Conservation (phyloP, 306 rosid genomes). For the Inga leiocalycina region DNA sequence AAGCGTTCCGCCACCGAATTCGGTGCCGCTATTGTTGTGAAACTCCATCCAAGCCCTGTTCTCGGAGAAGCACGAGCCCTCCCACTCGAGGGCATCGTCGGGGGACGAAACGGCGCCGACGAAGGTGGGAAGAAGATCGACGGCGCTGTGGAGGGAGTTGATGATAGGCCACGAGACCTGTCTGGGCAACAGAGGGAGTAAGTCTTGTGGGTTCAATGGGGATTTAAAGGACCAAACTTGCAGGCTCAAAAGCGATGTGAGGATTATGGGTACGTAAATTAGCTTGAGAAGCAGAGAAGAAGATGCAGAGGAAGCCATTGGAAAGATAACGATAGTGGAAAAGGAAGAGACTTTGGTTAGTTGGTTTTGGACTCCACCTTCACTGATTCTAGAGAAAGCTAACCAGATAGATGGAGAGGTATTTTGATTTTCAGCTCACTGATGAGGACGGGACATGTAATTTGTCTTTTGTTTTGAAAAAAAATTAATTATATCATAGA, state of each 20-base stretch:
- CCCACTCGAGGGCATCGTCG: constrained; percentile 47
- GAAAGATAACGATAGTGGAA: neutral
- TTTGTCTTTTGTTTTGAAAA: neutral
- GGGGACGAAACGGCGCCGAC: constrained; percentile 80
- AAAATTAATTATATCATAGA: too few species aligned
- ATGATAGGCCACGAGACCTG: constrained; percentile 83
- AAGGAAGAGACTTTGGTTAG: neutral
- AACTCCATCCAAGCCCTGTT: constrained; percentile 88
- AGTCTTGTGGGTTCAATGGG: constrained; percentile 64
- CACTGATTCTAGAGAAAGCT: neutral
- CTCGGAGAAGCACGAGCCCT: constrained; percentile 82
- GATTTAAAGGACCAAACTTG: constrained; percentile 29
- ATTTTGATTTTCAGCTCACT: neutral
- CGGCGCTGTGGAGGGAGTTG: constrained; percentile 69
- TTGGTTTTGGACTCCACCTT: neutral
- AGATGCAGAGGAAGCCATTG: constrained; percentile 34
- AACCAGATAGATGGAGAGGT: neutral
- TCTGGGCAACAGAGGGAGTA: constrained; percentile 80
- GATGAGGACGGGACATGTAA: neutral
- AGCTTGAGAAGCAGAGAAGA: constrained; percentile 6
- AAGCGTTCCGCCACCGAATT: constrained; percentile 95
- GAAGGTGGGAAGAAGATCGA: constrained; percentile 75
- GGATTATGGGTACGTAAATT: neutral
- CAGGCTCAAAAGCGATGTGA: constrained; percentile 2
- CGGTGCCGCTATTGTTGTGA: constrained; percentile 57